Percentiles rank a stretch among this genome's conserved stretches.
phyloP scores from a whole-genome alignment of 2,329 filamentous ascomycete genomes.

The Fusarium musae region DNA sequence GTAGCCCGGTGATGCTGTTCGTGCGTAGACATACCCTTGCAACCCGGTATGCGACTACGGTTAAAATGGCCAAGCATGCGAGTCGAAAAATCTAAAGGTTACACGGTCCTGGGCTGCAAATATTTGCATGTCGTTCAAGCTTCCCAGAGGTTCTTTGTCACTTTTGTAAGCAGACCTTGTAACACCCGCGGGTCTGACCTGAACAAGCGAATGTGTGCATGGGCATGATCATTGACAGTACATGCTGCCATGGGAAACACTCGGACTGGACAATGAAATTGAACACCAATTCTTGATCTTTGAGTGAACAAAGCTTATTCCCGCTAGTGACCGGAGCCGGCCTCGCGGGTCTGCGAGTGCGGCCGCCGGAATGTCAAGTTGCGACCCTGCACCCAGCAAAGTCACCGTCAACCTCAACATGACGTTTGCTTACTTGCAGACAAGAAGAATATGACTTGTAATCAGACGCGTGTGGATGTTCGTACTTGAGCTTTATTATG shows the following conservation, averaged over 20 bases:
- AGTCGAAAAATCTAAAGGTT: too few species aligned
- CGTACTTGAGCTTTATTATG: too few species aligned
- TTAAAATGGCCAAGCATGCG: too few species aligned
- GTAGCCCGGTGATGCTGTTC: too few species aligned
- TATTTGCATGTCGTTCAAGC: too few species aligned
- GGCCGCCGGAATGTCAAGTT: not conserved
- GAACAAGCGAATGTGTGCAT: not conserved
- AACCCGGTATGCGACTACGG: too few species aligned
- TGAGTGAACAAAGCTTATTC: not conserved
- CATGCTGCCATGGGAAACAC: too few species aligned
- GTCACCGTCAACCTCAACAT: not conserved
- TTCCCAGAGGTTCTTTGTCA: fast-evolving
- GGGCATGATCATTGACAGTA: not conserved
- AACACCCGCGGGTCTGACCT: not conserved
- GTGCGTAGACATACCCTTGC: too few species aligned
- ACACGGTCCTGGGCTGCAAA: too few species aligned
- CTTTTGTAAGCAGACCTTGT: not conserved
- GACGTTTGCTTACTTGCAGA: not conserved
- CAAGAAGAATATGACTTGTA: not conserved
- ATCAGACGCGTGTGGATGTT: fast-evolving
- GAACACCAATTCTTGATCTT: not conserved
- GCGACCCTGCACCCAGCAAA: not conserved
- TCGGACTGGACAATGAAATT: not conserved
- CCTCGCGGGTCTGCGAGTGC: not conserved
- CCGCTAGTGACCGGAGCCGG: not conserved